Evolutionary conservation across 805 yeast genomes (phyloP), one percentile per base, ranked within the genome.

Genomic region (Metschnikowia kofuensis): DNA sequence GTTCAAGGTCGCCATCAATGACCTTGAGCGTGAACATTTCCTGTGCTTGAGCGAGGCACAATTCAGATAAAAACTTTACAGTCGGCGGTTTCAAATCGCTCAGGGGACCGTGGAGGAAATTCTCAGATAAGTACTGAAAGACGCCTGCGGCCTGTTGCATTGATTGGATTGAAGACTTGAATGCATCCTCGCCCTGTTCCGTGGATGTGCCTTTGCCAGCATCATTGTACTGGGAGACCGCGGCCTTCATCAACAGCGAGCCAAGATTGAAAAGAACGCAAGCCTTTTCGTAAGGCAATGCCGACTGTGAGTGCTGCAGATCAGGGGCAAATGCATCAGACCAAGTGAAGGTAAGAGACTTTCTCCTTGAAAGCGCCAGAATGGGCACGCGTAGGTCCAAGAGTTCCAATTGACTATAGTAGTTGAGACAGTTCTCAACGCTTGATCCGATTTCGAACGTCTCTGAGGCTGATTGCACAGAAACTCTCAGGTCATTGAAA

Each of bases 281-380:
- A 0, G 97, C 96, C 68, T 92, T 92, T 61, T 92, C 99, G 62
- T 88, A 90, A 0, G 96, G 89, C 39, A 88, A 60, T 0, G 96
- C 85, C 58, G 79, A 79, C 62, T 91, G 97, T n/a, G 85, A 73
- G 51, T 77, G 77, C 12, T 75, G 67, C 1, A 72, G 67, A 0
- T 68, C 50, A 7, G 65, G 59, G 7, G 70, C 69, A 60, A 83
- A 87, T 6, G 94, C 85, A 62, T 91, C 96, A 55, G 69, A 68
- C 98, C 98, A 92, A 0, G 81, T 75, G 64, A 91, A 92, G 47
- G 78, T 76, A 10, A 85, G 62, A 49, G 76, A 74, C 47, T 65
- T 70, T 49, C 58, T 62, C 43, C 60, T 66, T 52, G 68, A 65
- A 50, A 84, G 76, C n/a, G 77, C 69, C 45, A 74, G 75, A 49